Conservation (phyloP, 1,284 basidiomycete species). For the Exobasidium rhododendri region DNA sequence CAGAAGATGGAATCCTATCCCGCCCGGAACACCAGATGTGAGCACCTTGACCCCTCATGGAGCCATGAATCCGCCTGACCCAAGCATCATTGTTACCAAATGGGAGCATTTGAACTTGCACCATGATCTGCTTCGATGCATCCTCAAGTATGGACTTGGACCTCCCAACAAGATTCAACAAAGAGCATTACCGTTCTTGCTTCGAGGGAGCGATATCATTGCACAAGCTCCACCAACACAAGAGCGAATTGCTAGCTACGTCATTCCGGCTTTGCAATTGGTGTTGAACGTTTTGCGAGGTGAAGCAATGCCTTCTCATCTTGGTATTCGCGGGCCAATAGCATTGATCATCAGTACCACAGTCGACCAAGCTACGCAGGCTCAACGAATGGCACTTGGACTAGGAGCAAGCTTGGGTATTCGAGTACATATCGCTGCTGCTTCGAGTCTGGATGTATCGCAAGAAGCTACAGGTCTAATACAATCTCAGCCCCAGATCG, state of each 20-base stretch:
- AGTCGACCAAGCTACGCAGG: constrained; percentile 96
- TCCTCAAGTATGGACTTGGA: constrained; percentile 91
- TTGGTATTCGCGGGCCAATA: constrained; percentile 65
- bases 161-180: constrained; percentile 99
- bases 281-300: constrained; percentile 38
- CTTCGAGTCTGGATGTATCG: constrained; percentile 30
- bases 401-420: constrained; percentile 68
- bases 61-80: constrained; percentile 17
- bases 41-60: constrained; percentile 6
- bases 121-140: constrained; percentile 78
- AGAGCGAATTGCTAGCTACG: constrained; percentile 91
- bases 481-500: constrained; percentile 68
- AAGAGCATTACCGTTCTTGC: constrained; percentile 87
- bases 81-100: constrained; percentile 81
- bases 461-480: constrained; percentile 35
- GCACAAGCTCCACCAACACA: constrained; percentile 97
- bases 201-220: constrained; percentile 90
- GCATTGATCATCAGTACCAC: constrained; percentile 82
- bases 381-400: constrained; percentile 92
- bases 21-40: constrained; percentile 7
- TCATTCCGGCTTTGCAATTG: constrained; percentile 47
- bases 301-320: constrained; percentile 18
- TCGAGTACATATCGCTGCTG: constrained; percentile 41
- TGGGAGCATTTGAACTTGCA: constrained; percentile 90
- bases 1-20: constrained; percentile 10